Conservation (phyloP, 768 basidiomycete species). For the Mycena chlorophos region DNA sequence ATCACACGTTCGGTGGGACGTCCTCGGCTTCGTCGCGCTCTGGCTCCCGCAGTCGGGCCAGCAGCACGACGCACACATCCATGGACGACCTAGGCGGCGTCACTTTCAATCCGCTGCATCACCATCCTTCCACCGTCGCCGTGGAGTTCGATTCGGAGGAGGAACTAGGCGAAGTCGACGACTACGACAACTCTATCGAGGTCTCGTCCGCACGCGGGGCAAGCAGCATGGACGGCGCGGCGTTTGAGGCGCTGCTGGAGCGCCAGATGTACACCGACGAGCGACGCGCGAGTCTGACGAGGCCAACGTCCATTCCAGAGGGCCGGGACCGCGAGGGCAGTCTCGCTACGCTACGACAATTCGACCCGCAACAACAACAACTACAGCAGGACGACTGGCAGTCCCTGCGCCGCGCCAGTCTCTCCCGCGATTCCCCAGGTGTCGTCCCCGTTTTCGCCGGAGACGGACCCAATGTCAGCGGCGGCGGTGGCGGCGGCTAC, state of each 20-base stretch:
- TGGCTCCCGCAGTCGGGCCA: constrained; percentile 37
- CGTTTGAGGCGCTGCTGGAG: constrained; percentile 28
- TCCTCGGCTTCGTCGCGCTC: constrained; percentile 44
- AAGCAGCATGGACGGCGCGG: constrained; percentile 23
- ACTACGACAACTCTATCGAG: constrained; percentile 17
- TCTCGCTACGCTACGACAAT: constrained; percentile 56
- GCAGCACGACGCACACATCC: constrained; percentile 30
- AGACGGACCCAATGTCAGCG: no score
- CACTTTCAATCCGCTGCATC: constrained; percentile 17
- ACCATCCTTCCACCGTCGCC: constrained; percentile 9
- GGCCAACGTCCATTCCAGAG: constrained; percentile 62
- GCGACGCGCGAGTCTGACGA: no score
- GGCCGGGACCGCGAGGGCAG: constrained; percentile 49
- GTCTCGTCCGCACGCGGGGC: constrained; percentile 15
- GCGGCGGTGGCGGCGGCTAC: constrained; percentile 25
- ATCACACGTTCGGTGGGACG: constrained; percentile 47
- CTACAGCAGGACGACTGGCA: no score
- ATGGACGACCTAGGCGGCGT: constrained; percentile 26
- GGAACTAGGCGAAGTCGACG: constrained; percentile 17
- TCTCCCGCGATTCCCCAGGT: constrained; percentile 1
- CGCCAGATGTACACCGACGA: constrained; percentile 21
- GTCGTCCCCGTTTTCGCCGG: constrained; percentile 15
- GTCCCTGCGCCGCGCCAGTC: no score
- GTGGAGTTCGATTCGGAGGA: constrained; percentile 24
- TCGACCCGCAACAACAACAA: constrained; percentile 64